A percentile compares a stretch with the other conserved stretches of the same genome.
These are phyloP conservation scores for Verbascum thapsus DNA, from an alignment of 257 asterid genomes.

Conservation along the genomic window DNA sequence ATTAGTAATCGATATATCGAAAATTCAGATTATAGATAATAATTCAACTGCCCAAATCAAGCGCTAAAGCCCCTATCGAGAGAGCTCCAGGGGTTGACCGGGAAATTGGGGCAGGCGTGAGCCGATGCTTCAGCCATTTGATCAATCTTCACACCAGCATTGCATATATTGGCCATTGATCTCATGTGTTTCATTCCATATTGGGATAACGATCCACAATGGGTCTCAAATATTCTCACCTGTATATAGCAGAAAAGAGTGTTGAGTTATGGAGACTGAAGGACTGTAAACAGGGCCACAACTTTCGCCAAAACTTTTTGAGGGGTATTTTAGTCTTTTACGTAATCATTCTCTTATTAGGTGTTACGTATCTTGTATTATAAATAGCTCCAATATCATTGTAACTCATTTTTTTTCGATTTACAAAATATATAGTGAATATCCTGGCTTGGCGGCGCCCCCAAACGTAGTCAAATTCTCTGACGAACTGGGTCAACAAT, in stretches of 20 bases:
- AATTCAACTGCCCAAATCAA: conserved; percentile 44
- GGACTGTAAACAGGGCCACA: no score
- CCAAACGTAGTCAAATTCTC: no score
- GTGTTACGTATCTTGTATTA: no score
- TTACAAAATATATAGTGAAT: no score
- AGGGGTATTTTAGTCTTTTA: no score
- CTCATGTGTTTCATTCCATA: conserved; percentile 99
- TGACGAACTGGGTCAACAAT: no score
- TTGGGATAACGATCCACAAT: conserved; percentile 85
- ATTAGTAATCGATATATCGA: conserved; percentile 12
- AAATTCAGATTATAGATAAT: conserved; percentile 19
- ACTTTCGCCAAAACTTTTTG: no score
- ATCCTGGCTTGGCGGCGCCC: no score
- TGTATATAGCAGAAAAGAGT: conserved; percentile 28
- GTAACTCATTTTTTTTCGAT: no score
- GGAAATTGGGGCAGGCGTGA: conserved; percentile 72
- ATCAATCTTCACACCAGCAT: conserved; percentile 62
- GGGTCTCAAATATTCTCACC: conserved; percentile 77
- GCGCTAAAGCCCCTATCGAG: conserved; percentile 82
- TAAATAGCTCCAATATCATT: no score
- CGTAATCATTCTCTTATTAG: no score
- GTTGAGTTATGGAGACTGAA: no score
- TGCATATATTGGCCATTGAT: conserved; percentile 85
- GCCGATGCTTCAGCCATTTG: conserved; percentile 84
- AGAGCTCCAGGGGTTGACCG: conserved; percentile 82